phyloP scores from a whole-genome alignment of 257 asterid species.

The Ilex aquifolium region DNA sequence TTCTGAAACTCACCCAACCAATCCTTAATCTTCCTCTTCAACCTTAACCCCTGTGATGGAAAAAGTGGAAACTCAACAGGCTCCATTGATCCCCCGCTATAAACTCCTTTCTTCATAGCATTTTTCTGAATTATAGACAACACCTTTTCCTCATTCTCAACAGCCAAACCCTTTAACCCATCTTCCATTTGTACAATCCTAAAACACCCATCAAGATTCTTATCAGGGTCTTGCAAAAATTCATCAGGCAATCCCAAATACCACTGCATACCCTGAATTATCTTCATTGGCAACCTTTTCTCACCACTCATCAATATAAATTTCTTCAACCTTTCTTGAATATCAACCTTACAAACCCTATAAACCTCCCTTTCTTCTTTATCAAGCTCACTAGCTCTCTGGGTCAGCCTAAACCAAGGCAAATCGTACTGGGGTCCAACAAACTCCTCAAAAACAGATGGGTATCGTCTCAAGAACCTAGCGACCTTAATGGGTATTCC shows the following conservation, averaged over 20 bases:
- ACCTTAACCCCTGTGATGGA: constrained; percentile 76
- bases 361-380: constrained; percentile 56
- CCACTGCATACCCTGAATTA: constrained; percentile 68
- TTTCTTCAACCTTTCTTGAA: constrained; percentile 58
- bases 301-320: constrained; percentile 65
- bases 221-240: constrained; percentile 43
- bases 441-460: constrained; percentile 86
- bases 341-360: constrained; percentile 41
- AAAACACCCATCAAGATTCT: constrained; percentile 35
- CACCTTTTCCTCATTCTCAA: constrained; percentile 23
- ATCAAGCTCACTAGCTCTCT: constrained; percentile 59
- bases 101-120: constrained; percentile 50
- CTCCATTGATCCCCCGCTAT: constrained; percentile 43
- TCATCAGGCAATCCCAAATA: constrained; percentile 75
- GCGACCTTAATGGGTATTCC: constrained; percentile 58
- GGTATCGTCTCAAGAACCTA: constrained; percentile 69
- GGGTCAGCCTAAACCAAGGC: constrained; percentile 84
- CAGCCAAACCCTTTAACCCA: constrained; percentile 63
- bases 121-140: constrained; percentile 56
- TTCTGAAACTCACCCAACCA: constrained; percentile 72
- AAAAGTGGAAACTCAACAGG: constrained; percentile 60
- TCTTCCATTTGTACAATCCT: constrained; percentile 58
- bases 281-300: constrained; percentile 62
- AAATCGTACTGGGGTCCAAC: constrained; percentile 55
- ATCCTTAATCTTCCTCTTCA: constrained; percentile 62